phyloP scores from a whole-genome alignment of 169 alveolate species.

The Perkinsus marinus region DNA sequence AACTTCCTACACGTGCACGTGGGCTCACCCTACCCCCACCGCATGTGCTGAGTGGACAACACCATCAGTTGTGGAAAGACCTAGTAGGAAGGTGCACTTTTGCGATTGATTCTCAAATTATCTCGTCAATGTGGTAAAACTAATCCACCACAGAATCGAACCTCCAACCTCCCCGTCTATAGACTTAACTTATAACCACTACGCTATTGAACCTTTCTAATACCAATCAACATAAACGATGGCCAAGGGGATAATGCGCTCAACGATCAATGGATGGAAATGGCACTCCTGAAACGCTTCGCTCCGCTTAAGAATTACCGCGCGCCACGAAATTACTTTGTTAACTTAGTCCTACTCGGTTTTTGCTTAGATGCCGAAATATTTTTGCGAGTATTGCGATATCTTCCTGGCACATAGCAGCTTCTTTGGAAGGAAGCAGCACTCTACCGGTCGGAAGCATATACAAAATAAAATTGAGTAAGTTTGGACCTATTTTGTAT shows the following conservation, averaged over 20 bases:
- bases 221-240: not conserved
- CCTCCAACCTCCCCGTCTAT: too few species aligned
- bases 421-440: slow-evolving; percentile 97
- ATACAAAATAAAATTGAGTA: slow-evolving; percentile 92
- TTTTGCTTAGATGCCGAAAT: not conserved
- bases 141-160: too few species aligned
- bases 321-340: too few species aligned
- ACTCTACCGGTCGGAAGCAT: slow-evolving; percentile 91
- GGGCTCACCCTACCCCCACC: too few species aligned
- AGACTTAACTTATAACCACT: not conserved
- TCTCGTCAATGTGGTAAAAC: too few species aligned
- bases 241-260: not conserved
- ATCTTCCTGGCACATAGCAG: slow-evolving; percentile 94
- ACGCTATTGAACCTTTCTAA: not conserved
- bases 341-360: too few species aligned
- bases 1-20: too few species aligned
- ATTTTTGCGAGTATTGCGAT: slow-evolving; percentile 78
- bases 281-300: not conserved
- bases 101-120: too few species aligned
- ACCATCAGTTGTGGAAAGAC: too few species aligned
- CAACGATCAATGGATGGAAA: not conserved
- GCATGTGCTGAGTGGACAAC: too few species aligned
- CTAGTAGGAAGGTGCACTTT: too few species aligned
- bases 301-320: not conserved
- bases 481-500: slow-evolving; percentile 32